Evolutionary conservation across 1,139 yeast genomes (phyloP), one percentile per base, ranked within the genome.

Genomic region (Yamadazyma sp.): DNA sequence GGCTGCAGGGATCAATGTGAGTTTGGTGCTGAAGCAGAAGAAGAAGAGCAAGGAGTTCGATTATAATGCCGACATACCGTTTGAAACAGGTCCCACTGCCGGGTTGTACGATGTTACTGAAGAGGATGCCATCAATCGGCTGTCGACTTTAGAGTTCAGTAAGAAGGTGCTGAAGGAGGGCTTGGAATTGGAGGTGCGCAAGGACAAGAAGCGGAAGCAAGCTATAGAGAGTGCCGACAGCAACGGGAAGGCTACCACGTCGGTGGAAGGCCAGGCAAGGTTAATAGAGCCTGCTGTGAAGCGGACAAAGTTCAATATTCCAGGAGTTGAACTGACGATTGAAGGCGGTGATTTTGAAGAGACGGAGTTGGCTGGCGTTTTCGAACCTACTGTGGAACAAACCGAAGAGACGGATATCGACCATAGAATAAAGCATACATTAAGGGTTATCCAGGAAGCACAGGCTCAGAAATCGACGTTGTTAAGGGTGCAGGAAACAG

Each of bases 1-100:
- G 55, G 87, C 85, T 33, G 94, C 95, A 0, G 97, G 97, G 1
- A 76, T 87, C 17, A 81, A 77, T 36, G 72, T 81, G 1, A 72
- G 73, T 47, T 58, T 77, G 43, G 75, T 70, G 47, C 58, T 66
- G 26, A 77, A 69, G 50, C 80, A 77, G 53, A 78, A 76, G 52
- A 73, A 75, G 34, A 61, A 58, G 24, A 58, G 67, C 34, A 75
- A 77, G 29, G 84, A 83, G 50, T 79, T 87, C 56, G 96, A 91
- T 58, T 88, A 87, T 57, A 86, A 83, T 56, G 84, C 79, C 2
- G 96, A 87, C 52, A 79, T 91, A 12, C 88, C 92, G 0, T 85
- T 86, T 54, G 95, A 89, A 51, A 81, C 79, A 44, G 64, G 62
- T n/a, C 95, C 96, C 0, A 74, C 73, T 5, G 66, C 65, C 0